Percentiles rank a stretch among this genome's conserved stretches.
Evolutionary conservation across 805 yeast species (phyloP).

Genomic region (Starmera dryadoides): DNA sequence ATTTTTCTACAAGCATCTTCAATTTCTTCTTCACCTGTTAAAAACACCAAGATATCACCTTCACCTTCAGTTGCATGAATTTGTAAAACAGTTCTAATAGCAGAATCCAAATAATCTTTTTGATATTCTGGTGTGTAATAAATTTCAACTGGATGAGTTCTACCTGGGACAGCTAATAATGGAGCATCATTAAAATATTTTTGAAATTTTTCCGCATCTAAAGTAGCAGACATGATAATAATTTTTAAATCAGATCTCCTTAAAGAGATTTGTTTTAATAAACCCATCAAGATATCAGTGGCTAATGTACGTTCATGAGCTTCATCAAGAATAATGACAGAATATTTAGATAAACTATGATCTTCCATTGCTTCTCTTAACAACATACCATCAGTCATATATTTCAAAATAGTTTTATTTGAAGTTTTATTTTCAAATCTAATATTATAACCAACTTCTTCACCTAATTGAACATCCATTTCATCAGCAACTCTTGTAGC

Average conservation of each 20-base stretch:
- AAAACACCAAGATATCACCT: constrained; percentile 81
- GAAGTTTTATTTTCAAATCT: constrained; percentile 90
- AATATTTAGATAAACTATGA: constrained; percentile 69
- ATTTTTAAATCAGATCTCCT: constrained; percentile 86
- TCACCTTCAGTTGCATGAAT: constrained; percentile 95
- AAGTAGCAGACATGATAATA: constrained; percentile 95
- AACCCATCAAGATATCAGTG: constrained; percentile 94
- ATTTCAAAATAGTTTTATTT: constrained; percentile 74
- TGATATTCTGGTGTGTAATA: constrained; percentile 96
- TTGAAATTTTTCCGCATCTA: constrained; percentile 96
- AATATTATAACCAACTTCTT: constrained; percentile 91
- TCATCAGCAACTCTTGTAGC: constrained; percentile 97
- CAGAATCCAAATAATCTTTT: constrained; percentile 90
- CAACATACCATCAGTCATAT: constrained; percentile 99
- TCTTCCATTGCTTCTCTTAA: constrained; percentile 97
- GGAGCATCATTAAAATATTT: constrained; percentile 87
- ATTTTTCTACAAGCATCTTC: constrained; percentile 94
- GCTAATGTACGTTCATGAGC: constrained; percentile 97
- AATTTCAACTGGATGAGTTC: constrained; percentile 96
- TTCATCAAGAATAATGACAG: constrained; percentile 91
- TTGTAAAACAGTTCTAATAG: constrained; percentile 90
- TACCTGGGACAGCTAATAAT: constrained; percentile 91
- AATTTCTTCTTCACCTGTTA: constrained; percentile 97
- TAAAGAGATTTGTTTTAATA: constrained; percentile 70
- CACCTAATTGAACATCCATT: constrained; percentile 88